These are phyloP conservation scores for Bertia moriformis DNA, from an alignment of 2,329 filamentous ascomycete genomes.

Conservation along the genomic window DNA sequence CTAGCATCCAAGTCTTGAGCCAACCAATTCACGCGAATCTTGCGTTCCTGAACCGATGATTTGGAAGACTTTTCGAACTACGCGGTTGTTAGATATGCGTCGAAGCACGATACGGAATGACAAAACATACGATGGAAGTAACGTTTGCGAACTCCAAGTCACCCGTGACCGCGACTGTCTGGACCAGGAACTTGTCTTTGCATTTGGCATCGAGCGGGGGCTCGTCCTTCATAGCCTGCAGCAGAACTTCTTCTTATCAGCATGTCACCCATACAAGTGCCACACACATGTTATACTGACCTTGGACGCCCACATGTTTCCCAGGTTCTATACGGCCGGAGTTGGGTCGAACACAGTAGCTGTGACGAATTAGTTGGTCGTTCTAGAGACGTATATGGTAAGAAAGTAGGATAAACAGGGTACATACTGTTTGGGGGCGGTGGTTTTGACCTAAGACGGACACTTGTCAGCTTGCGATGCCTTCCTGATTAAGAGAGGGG, in stretches of 20 bases:
- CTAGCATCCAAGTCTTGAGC: constrained; percentile 20
- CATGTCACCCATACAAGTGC: constrained; percentile 4
- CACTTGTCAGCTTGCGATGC: not conserved
- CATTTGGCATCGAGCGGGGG: constrained; percentile 50
- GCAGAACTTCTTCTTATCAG: constrained; percentile 27
- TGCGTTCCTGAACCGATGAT: constrained; percentile 49
- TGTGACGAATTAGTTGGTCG: constrained; percentile 12
- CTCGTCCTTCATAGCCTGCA: constrained; percentile 61
- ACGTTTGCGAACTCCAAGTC: constrained; percentile 46
- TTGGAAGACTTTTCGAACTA: constrained; percentile 44
- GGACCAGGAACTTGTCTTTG: constrained; percentile 61
- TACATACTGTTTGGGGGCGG: constrained; percentile 56
- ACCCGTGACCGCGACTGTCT: constrained; percentile 47
- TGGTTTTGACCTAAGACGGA: constrained; percentile 48
- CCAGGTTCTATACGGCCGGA: constrained; percentile 54
- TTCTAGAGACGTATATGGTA: not conserved
- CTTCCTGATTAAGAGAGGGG: too few relatives aligned
- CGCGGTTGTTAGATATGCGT: not conserved
- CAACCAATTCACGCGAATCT: constrained; percentile 53
- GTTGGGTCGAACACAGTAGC: constrained; percentile 57
- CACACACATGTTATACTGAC: constrained; percentile 18
- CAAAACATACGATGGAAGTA: constrained; percentile 33
- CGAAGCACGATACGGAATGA: not conserved
- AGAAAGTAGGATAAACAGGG: not conserved
- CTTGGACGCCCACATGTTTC: constrained; percentile 50